These are phyloP conservation scores for Aspergillus sp. DNA, from an alignment of 2,329 filamentous ascomycete genomes.

Conservation along the genomic window DNA sequence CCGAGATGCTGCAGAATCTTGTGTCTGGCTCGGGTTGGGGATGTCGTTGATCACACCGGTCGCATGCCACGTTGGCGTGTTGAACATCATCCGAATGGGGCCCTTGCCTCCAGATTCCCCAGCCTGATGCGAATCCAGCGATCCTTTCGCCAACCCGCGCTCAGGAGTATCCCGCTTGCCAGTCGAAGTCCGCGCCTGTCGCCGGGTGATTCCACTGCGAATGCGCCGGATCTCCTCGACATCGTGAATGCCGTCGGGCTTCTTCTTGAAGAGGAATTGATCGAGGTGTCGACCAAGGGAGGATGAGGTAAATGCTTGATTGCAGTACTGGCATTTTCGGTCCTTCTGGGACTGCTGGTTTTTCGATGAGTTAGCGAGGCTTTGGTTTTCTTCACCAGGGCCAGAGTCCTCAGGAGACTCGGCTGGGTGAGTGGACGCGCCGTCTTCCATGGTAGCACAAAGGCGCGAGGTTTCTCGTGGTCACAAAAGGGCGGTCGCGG, in stretches of 20 bases:
- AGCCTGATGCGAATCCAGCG: constrained; percentile 31
- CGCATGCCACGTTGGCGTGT: constrained; percentile 69
- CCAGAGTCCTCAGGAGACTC: constrained; percentile 43
- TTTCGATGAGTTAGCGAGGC: constrained; percentile 31
- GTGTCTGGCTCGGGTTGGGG: constrained; percentile 52
- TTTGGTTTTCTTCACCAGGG: constrained; percentile 33
- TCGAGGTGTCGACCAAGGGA: constrained; percentile 92
- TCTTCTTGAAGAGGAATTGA: constrained; percentile 89
- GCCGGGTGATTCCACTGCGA: constrained; percentile 79
- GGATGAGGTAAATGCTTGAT: constrained; percentile 87
- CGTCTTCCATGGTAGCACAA: constrained; percentile 26
- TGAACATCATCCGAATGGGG: constrained; percentile 52
- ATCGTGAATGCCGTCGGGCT: constrained; percentile 88
- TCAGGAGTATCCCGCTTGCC: constrained; percentile 63
- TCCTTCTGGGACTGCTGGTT: constrained; percentile 68
- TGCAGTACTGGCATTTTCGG: constrained; percentile 83
- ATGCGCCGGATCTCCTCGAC: constrained; percentile 84
- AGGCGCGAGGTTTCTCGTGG: constrained; percentile 7
- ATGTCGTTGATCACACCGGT: constrained; percentile 79
- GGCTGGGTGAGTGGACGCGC: constrained; percentile 26
- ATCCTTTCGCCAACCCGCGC: constrained; percentile 49
- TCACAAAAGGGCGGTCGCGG: not conserved
- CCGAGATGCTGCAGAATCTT: constrained; percentile 33
- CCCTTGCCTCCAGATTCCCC: constrained; percentile 38
- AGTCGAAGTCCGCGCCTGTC: constrained; percentile 71